Base-by-base conservation (phyloP, 371 early-diverging fungal species). In the Mortierella sp. region DNA sequence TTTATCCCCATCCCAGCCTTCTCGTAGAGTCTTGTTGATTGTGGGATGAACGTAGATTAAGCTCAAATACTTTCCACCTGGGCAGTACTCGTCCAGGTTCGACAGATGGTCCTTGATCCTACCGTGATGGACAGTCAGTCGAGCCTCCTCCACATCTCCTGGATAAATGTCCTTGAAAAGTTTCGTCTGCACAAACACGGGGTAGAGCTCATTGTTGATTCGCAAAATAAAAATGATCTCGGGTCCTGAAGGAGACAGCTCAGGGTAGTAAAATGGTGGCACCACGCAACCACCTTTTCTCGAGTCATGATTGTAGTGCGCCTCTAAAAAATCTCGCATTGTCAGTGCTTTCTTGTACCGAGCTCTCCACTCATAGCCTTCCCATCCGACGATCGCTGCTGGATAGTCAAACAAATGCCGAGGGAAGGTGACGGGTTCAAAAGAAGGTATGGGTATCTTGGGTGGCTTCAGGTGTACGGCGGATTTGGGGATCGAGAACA, bases 341-440 rank as follows among this genome's bases (percentile, higher is more conserved):
- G 64, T 68, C 50, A 68, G 18, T 0, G 58, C n/a, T 52, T 47
- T 26, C n/a, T 55, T 62, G 59, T 59, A 52, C 26, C 63, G 72
- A 59, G 44, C 47, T 55, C 60, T 56, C 72, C 67, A 63, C 57
- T 68, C 68, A 60, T 64, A 73, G n/a, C 55, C 57, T 60, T 73
- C 68, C 68, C 74, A 73, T 60, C 74, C 68, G 50, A 73, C 64
- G 62, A 73, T 68, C 68, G 51, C 62, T 60, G 64, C 68, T 68
- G 68, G 61, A 37, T 73, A 18, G 61, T n/a, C n/a, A n/a, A n/a
- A n/a, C n/a, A n/a, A n/a, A n/a, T n/a, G n/a, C n/a, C n/a, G n/a
- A n/a, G n/a, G 72, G 25, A 72, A 72, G 18, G 72, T 66, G 59
- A 72, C 72, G 62, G 68, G 68, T 57, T 73, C 74, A 68, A 68